These are phyloP conservation scores for Leucocoprinus sp. DNA, from an alignment of 768 basidiomycete species.

Conservation along the genomic window DNA sequence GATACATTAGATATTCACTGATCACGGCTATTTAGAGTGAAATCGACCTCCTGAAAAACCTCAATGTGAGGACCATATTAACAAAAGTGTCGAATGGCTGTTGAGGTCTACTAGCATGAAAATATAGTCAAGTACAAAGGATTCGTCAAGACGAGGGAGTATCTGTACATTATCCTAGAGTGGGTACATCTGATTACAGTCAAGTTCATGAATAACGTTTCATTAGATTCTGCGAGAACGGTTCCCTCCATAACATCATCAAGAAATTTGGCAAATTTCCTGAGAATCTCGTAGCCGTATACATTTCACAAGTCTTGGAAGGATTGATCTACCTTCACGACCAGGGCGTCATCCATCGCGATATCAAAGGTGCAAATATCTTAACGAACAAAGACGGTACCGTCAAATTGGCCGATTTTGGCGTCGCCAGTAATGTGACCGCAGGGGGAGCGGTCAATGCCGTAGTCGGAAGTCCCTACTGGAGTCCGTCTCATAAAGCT, in stretches of 20 bases:
- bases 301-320: conserved; percentile 93
- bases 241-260: conserved; percentile 89
- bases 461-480: conserved; percentile 97
- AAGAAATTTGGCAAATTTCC: conserved; percentile 99
- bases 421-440: conserved; percentile 72
- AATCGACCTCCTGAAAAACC: conserved; percentile 94
- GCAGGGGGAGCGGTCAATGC: conserved; percentile 77
- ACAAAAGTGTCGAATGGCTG: conserved; percentile 1
- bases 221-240: conserved; percentile 91
- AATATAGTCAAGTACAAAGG: conserved; percentile 99
- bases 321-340: conserved; percentile 97
- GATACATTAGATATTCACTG: conserved; percentile 13
- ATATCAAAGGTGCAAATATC: conserved; percentile 99
- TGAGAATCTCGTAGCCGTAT: conserved; percentile 91
- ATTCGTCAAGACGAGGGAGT: conserved; percentile 90
- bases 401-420: conserved; percentile 98
- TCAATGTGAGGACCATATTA: conserved; percentile 54
- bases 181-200: conserved; percentile 27
- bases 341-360: conserved; percentile 98
- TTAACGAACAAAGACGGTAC: conserved; percentile 97
- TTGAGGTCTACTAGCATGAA: conserved; percentile 51
- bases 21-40: conserved; percentile 51
- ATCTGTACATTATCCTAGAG: conserved; percentile 95
- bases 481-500: conserved; percentile 57
- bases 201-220: neutral